Evolutionary conservation across 805 yeast genomes (phyloP), one percentile per base, ranked within the genome.

Genomic region (Candida mattraensis): DNA sequence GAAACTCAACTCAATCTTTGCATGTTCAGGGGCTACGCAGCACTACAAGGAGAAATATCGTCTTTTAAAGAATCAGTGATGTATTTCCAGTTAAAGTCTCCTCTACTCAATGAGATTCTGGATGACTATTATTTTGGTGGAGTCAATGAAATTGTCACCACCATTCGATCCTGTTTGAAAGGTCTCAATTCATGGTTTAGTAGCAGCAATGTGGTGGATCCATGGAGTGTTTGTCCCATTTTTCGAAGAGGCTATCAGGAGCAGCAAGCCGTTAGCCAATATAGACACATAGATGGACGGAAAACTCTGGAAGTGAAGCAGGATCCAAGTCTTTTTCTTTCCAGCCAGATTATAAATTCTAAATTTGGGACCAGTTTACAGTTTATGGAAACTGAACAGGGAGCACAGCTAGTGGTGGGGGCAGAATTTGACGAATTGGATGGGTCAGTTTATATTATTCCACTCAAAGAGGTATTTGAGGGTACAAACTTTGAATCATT

Each of bases 81-180:
- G 7, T 45, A 42, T 19, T 30, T 45, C 12, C 31, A 41, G 12
- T 15, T 40, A 5, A 50, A 59, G 20, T 72, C 80, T 1, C 80
- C 82, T 0, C 41, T 72, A 7, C 48, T 73, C 13, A 60, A 60
- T 19, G 67, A 63, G 13, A 41, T 63, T 1, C 37, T 77, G 12
- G 76, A 74, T 25, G 60, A 58, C 17, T 78, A 78, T 39, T 72
- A 57, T 35, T 60, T 69, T 28, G 83, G 83, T 1, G 83, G 83
- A 0, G 33, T 75, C 7, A 61, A 64, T 19, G 81, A 77, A 28
- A 66, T 76, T 36, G 53, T 64, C 2, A 43, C 52, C 23, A 61
- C 77, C 2, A 56, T 66, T 1, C 44, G 54, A 10, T 50, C 42
- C 13, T 78, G 83, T 41, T 15, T 67, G 4, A 44, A 54, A 1